A percentile compares a stretch with the other conserved stretches of the same genome.
These are phyloP conservation scores for Skeletonema potamos DNA, from an alignment of 108 stramenopile genomes.

Conservation along the genomic window DNA sequence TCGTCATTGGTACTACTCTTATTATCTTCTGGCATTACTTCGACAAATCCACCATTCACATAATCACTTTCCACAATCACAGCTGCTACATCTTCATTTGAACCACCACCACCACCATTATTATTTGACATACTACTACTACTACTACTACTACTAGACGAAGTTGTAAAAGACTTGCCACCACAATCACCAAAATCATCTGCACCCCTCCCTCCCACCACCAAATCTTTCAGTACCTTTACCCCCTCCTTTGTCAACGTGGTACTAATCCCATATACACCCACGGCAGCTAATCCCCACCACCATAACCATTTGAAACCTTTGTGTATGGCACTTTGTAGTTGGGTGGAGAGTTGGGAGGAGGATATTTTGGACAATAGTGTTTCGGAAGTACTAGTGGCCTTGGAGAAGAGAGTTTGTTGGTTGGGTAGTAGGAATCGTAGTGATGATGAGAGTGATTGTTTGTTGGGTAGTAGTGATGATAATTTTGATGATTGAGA, in stretches of 20 bases:
- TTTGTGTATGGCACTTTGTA: constrained; percentile 12
- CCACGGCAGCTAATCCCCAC: constrained; percentile 71
- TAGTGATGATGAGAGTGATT: too few relatives aligned
- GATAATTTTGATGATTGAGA: not conserved
- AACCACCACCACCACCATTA: not conserved
- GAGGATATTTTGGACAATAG: constrained; percentile 2
- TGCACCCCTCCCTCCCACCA: too few relatives aligned
- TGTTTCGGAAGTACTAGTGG: constrained; percentile 10
- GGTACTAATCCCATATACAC: constrained; percentile 68
- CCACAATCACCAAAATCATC: not conserved
- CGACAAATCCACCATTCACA: not conserved
- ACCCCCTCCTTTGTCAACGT: constrained; percentile 60
- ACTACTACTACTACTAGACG: too few relatives aligned
- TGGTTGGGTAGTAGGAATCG: not conserved
- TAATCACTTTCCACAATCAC: not conserved
- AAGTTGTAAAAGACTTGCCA: not conserved
- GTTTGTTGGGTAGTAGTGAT: not conserved
- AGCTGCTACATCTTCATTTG: not conserved
- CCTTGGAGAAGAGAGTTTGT: too few relatives aligned
- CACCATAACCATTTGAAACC: constrained; percentile 53
- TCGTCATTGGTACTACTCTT: not conserved
- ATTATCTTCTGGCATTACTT: not conserved
- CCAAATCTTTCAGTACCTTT: constrained; percentile 22
- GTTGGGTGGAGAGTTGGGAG: constrained; percentile 8
- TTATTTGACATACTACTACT: not conserved